Evolutionary conservation across 1,139 yeast genomes (phyloP).

Genomic region (Taphrina populina): DNA sequence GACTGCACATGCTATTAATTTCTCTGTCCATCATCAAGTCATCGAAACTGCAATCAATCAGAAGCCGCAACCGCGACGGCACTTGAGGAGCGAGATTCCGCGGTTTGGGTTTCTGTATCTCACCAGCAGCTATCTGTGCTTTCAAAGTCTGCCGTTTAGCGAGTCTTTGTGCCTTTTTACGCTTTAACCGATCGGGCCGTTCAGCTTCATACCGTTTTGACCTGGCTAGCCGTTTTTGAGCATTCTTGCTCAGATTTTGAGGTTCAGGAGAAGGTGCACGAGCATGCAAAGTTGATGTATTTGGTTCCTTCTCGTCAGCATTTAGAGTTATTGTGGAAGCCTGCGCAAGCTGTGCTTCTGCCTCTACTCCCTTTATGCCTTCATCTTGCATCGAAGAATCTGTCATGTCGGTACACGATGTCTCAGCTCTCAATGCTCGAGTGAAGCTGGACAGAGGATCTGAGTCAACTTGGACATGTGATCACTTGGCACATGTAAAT

Average conservation of each 20-base stretch:
- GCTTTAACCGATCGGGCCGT: slow-evolving; percentile 39
- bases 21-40: slow-evolving; percentile 80
- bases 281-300: too few species aligned
- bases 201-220: slow-evolving; percentile 17
- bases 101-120: slow-evolving; percentile 10
- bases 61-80: slow-evolving; percentile 48
- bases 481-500: too few species aligned
- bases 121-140: slow-evolving; percentile 9
- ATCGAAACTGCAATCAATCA: slow-evolving; percentile 88
- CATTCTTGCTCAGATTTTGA: slow-evolving; percentile 17
- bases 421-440: too few species aligned
- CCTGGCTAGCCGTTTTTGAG: slow-evolving; percentile 19
- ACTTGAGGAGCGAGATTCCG: slow-evolving; percentile 14
- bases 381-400: too few species aligned
- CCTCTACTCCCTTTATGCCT: too few species aligned
- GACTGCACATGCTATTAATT: slow-evolving; percentile 71
- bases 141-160: slow-evolving; percentile 41
- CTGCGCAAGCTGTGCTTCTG: too few species aligned
- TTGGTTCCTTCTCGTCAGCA: too few species aligned
- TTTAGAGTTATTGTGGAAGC: too few species aligned
- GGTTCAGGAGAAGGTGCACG: too few species aligned
- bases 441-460: too few species aligned
- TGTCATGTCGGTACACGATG: too few species aligned
- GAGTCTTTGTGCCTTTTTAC: slow-evolving; percentile 46
- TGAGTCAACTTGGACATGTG: too few species aligned